A percentile compares a stretch with the other conserved stretches of the same genome.
phyloP scores from a whole-genome alignment of 2,329 filamentous ascomycete genomes.

The Fusarium torulosum region DNA sequence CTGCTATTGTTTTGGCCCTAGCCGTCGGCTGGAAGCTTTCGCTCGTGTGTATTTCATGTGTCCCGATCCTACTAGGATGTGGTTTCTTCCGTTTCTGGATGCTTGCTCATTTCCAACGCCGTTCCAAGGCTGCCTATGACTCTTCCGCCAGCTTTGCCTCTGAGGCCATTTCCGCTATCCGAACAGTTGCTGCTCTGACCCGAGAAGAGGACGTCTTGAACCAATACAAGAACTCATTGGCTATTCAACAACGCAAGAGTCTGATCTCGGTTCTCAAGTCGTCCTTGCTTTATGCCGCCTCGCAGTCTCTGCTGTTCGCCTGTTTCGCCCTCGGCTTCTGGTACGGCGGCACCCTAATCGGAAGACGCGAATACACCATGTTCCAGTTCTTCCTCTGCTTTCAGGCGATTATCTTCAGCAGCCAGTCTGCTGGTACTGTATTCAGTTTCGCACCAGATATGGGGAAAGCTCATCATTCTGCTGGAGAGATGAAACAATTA shows the following conservation, averaged over 20 bases:
- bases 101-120: conserved; percentile 81
- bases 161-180: conserved; percentile 92
- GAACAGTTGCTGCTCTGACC: conserved; percentile 91
- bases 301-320: conserved; percentile 86
- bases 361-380: conserved; percentile 75
- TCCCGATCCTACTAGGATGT: conserved; percentile 81
- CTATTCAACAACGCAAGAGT: conserved; percentile 73
- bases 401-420: conserved; percentile 87
- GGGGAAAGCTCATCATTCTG: conserved; percentile 90
- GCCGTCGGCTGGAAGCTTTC: conserved; percentile 89
- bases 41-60: conserved; percentile 81
- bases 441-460: conserved; percentile 94
- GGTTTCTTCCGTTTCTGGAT: conserved; percentile 92
- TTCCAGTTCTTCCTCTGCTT: conserved; percentile 96
- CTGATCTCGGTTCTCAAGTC: conserved; percentile 81
- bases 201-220: conserved; percentile 83
- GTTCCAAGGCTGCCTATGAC: conserved; percentile 84
- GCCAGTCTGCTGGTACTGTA: conserved; percentile 89
- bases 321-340: conserved; percentile 91
- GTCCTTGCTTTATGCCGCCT: conserved; percentile 82
- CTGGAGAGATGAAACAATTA: conserved; percentile 81
- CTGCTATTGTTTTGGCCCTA: conserved; percentile 77
- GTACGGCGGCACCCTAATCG: conserved; percentile 86
- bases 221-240: conserved; percentile 77
- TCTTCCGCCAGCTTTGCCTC: conserved; percentile 88